Percentiles rank a stretch among this genome's conserved stretches.
These are phyloP conservation scores for Mrakia frigida DNA, from an alignment of 768 basidiomycete species.

Conservation along the genomic window DNA sequence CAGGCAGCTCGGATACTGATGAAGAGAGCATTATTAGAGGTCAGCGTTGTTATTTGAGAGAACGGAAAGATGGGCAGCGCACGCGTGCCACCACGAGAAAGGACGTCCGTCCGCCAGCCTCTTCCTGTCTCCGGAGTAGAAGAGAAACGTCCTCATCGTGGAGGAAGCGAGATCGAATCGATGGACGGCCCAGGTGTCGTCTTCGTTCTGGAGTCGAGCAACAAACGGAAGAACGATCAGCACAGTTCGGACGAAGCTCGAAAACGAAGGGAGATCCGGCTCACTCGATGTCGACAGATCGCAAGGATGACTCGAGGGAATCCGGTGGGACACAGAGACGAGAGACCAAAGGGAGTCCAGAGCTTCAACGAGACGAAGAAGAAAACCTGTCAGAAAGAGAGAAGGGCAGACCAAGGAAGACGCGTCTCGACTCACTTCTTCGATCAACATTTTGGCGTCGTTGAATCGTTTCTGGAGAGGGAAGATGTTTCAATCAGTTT, in stretches of 20 bases:
- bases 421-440: background rate
- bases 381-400: background rate
- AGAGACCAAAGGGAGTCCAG: conserved; percentile 36
- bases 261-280: background rate
- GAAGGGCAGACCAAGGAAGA: background rate
- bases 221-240: background rate
- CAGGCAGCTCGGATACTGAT: conserved; percentile 39
- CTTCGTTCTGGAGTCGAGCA: conserved; percentile 8
- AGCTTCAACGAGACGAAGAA: conserved; percentile 30
- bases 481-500: background rate
- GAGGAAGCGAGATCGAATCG: conserved; percentile 42
- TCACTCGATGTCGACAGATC: conserved; percentile 39
- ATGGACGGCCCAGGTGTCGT: conserved; percentile 43
- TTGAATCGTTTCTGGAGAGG: conserved; percentile 37
- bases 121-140: conserved; percentile 36
- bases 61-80: background rate
- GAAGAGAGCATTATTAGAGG: background rate
- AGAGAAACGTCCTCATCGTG: conserved; percentile 39
- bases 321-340: conserved; percentile 38
- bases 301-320: conserved; percentile 44
- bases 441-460: conserved; percentile 40
- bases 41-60: background rate
- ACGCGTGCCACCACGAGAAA: conserved; percentile 44
- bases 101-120: conserved; percentile 39
- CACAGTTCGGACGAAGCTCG: background rate